Conservation (phyloP, 306 rosid genomes). For the Lathyrus oleraceus region DNA sequence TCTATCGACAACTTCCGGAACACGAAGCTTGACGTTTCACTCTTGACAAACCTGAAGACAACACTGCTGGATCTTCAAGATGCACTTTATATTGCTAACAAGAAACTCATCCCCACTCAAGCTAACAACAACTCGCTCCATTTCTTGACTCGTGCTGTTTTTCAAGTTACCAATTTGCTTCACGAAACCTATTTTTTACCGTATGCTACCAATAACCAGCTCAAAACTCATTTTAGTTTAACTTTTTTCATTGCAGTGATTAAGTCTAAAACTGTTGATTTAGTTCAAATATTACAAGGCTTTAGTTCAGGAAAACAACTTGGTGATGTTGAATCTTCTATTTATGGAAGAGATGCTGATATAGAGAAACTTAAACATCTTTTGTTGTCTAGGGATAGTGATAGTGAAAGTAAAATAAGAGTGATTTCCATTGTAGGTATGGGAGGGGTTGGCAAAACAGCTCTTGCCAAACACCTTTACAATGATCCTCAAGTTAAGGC, state of each 20-base stretch:
- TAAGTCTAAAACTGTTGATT: conserved; percentile 17
- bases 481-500: neutral
- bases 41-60: too few relatives aligned
- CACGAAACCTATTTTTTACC: too few relatives aligned
- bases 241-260: neutral
- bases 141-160: neutral
- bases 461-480: conserved; percentile 34
- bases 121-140: neutral
- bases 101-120: too few relatives aligned
- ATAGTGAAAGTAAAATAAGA: too few relatives aligned
- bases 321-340: conserved; percentile 42
- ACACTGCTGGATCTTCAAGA: too few relatives aligned
- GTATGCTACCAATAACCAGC: too few relatives aligned
- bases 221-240: too few relatives aligned
- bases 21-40: too few relatives aligned
- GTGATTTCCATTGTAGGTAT: too few relatives aligned
- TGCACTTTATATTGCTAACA: too few relatives aligned
- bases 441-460: too few relatives aligned
- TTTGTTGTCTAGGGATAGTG: conserved; percentile 4
- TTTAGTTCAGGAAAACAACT: neutral
- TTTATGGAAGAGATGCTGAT: conserved; percentile 38
- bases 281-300: conserved; percentile 24
- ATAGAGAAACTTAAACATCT: conserved; percentile 17
- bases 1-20: too few relatives aligned
- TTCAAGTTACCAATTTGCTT: neutral